Evolutionary conservation across 2,329 filamentous ascomycete genomes (phyloP).

Genomic region (Proliferodiscus dingleyae): DNA sequence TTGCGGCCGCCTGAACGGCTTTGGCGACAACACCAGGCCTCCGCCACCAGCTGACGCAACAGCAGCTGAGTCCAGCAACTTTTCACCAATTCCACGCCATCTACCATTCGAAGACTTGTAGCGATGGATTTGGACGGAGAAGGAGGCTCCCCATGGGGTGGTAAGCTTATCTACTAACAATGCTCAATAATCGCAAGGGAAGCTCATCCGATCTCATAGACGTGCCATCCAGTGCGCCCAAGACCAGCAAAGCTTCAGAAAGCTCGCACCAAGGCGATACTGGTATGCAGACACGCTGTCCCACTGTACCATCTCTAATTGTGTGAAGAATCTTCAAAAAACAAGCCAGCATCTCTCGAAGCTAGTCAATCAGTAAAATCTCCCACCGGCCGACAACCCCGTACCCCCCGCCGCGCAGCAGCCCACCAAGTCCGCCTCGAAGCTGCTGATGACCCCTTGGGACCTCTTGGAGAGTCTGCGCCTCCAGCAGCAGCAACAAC

Average conservation of each 20-base stretch:
- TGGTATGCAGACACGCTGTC: constrained; percentile 11
- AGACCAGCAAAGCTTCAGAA: constrained; percentile 23
- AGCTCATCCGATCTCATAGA: constrained; percentile 29
- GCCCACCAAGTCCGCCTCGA: constrained; percentile 75
- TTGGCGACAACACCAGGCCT: too few species aligned
- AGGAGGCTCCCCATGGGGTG: constrained; percentile 42
- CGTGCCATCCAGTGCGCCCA: constrained; percentile 35
- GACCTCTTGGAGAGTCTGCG: constrained; percentile 64
- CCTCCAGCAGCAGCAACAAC: constrained; percentile 29
- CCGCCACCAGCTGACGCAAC: too few species aligned
- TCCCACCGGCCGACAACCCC: constrained; percentile 26
- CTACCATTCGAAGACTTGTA: too few species aligned
- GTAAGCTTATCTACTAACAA: constrained; percentile 29
- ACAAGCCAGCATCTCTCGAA: constrained; percentile 18
- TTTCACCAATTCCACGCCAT: too few species aligned
- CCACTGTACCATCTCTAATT: constrained; percentile 5
- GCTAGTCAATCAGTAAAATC: constrained; percentile 26
- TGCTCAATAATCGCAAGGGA: background rate
- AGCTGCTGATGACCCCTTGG: constrained; percentile 69
- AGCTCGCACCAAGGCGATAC: constrained; percentile 21
- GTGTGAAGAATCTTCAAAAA: constrained; percentile 19
- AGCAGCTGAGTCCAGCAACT: too few species aligned
- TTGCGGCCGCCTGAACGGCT: too few species aligned
- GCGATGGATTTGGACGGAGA: too few species aligned
- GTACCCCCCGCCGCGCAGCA: constrained; percentile 54